Evolutionary conservation across 139 green algal genomes (phyloP), one percentile per base, ranked within the genome.

Genomic region (Picochlorum sp.): DNA sequence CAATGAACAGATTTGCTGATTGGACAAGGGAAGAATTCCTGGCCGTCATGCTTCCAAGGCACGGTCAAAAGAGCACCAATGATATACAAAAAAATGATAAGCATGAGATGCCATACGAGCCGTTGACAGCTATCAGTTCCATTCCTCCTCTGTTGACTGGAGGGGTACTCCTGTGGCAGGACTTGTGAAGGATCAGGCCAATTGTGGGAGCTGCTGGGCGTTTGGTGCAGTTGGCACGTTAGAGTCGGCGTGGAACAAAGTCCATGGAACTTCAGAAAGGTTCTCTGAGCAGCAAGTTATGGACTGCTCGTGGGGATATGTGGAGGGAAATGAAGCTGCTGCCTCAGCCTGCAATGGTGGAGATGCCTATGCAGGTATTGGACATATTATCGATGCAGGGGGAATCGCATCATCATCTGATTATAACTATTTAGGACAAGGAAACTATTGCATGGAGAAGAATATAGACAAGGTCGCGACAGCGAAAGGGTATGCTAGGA

Each of bases 221-320:
- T 86, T 83, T 66, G 68, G 66, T 30, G 69, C 80, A 9, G 73
- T 72, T 28, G 85, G 78, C 16, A 75, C 82, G 1, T 56, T 91
- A 47, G 82, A 92, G 63, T 68, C 66, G 13, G 85, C 85, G 24
- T 71, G 81, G 54, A 88, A 74, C 38, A 51, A 84, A 32, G 56
- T 64, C 2, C 90, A 81, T 15, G 82, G 85, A 20, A 64, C 85
- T 63, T 45, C 74, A 21, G 64, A 68, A 16, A 64, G 23, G 41
- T 75, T 92, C 14, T 81, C 69, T 7, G 85, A 90, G 68, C 85
- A 92, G 73, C 79, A 90, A 68, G 54, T 92, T 6, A 78, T 91
- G 54, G 84, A 91, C 73, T 92, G 85, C 56, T 63, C 60, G 51
- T 84, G 78, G 78, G 67, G 62, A 44, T 69, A 62, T 10, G 63